Conservation (phyloP, 176 grass and related monocot species). For the Thinopyrum elongatum region DNA sequence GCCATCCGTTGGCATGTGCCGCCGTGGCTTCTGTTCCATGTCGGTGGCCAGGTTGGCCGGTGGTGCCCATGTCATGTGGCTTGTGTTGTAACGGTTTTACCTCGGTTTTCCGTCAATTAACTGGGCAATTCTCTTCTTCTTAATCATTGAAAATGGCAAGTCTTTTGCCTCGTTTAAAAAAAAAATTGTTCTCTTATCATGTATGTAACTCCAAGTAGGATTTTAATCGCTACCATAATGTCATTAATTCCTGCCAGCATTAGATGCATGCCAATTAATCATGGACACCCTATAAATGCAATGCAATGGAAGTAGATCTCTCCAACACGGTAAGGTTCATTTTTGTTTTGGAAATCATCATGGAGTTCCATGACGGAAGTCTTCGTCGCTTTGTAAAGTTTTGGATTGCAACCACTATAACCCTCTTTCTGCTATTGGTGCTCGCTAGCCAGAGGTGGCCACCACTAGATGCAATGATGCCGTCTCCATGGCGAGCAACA, state of each 20-base stretch:
- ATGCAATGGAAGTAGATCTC: not conserved
- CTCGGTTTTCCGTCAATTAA: too few relatives aligned
- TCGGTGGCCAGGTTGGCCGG: too few relatives aligned
- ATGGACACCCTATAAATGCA: not conserved
- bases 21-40: too few relatives aligned
- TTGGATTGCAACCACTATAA: not conserved
- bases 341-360: not conserved
- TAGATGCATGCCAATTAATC: conserved; percentile 1
- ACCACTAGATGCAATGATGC: too few relatives aligned
- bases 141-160: too few relatives aligned
- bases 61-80: too few relatives aligned
- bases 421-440: not conserved
- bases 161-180: too few relatives aligned
- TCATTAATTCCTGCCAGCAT: not conserved
- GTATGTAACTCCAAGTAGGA: not conserved
- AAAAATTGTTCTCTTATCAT: not conserved
- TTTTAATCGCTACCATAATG: not conserved
- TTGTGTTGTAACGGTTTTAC: too few relatives aligned
- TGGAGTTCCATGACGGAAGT: not conserved
- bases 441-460: not conserved
- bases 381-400: not conserved
- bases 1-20: too few relatives aligned
- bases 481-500: not conserved
- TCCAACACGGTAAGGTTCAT: not conserved
- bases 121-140: too few relatives aligned